Base-by-base conservation (phyloP, 768 basidiomycete genomes). In the Tylopilus plumbeoviolaceoides region DNA sequence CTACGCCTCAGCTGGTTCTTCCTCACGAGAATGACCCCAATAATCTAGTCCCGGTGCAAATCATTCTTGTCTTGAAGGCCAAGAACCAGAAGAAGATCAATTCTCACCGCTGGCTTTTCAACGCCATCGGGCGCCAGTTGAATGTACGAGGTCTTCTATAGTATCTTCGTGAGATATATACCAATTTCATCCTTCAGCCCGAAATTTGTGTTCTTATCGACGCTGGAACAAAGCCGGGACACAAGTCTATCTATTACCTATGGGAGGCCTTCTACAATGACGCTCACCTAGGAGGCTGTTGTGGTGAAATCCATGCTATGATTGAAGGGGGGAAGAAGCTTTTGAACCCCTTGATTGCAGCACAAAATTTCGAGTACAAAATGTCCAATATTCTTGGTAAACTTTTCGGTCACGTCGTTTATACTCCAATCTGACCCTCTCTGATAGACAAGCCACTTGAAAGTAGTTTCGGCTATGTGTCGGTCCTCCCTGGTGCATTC, bases 361-460 rank as follows among this genome's bases (percentile, higher is more conserved):
- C 95, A 15, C 95, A 98, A 69, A 97, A 98, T 72, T 95, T 95
- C 62, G 93, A 95, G 73, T 97, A 97, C 75, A 97, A 93, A 74
- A 95, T 98, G 91, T 94, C 91, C 42, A 97, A 98, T 71, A 97
- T 98, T 64, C 76, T 98, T 27, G 89, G 86, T 84, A 59, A 49
- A 75, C 51, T 30, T 20, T 30, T n/a, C 9, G 8, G 11, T 44
- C 20, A 44, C 10, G 20, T 47, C 10, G 20, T 47, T n/a, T 48
- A 42, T 42, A 11, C 35, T 33, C 44, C 2, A 20, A 28, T 44
- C 55, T 62, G 38, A 67, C 59, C 4, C 14, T 20, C 21, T 21
- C 15, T 48, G 17, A 38, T 48, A 87, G 92, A 95, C 69, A 95
- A 97, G 68, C 95, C 95, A 1, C 77, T 94, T 48, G 95, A 98